Evolutionary conservation across 2,329 filamentous ascomycete species (phyloP), one percentile per base, ranked within the genome.

Genomic region (Mycosphaerelloides madeirae): DNA sequence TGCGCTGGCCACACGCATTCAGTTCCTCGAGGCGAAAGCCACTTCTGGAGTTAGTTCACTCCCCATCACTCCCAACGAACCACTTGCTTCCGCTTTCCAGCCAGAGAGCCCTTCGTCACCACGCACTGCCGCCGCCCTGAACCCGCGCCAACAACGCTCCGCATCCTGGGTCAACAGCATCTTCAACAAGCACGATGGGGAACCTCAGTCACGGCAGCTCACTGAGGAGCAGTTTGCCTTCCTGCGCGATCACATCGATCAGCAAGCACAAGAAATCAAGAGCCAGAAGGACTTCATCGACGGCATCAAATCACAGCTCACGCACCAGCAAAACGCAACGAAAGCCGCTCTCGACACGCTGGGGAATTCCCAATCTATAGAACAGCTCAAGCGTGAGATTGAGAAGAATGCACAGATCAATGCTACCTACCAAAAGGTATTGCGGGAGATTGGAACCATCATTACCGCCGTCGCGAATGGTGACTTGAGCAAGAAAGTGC

Each of bases 331-430:
- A 66, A 82, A 85, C 61, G 79, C 89, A 52, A 88, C 94, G 63
- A 85, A 90, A 66, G 80, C 82, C 61, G 85, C 87, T 25, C 81
- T 95, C 44, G 84, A 85, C 57, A 84, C 70, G 32, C 69, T 95
- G 41, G 89, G 95, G 67, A 88, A 93, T 59, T 84, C 71, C 39
- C 88, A 96, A 67, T 89, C 93, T 57, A 91, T 97, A 53, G 84
- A 87, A 42, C 83, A 87, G 29, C 76, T 97, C 31, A 91, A 97
- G 71, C 81, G 91, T 47, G 93, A 98, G 68, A 76, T 98, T 48
- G 89, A 86, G 75, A 97, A 97, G 70, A 90, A 96, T 63, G 90
- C 95, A 65, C 93, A 96, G 70, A 93, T 94, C 63, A 98, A 98
- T 68, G 83, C 95, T 68, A 94, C 93, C 58, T 98, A 97, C 78